phyloP scores from a whole-genome alignment of 306 rosid genomes.

The Pachyrhizus erosus region DNA sequence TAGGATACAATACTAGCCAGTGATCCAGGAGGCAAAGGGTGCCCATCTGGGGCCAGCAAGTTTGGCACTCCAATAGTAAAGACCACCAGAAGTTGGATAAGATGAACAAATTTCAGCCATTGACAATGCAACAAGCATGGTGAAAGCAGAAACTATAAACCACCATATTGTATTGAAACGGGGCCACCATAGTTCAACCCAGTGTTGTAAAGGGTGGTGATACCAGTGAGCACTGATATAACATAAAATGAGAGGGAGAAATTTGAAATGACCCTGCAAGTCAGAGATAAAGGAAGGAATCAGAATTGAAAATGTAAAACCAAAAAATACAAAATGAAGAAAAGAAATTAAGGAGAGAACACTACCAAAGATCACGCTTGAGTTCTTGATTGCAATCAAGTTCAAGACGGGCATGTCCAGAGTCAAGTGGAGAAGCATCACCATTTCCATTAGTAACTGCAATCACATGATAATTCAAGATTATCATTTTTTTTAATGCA shows the following conservation, averaged over 20 bases:
- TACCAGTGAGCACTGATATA: conserved; percentile 82
- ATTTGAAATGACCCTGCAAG: conserved; percentile 74
- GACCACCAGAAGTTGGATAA: conserved; percentile 94
- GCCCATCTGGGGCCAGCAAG: conserved; percentile 95
- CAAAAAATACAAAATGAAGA: neutral
- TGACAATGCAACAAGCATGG: conserved; percentile 85
- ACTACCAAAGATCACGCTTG: conserved; percentile 90
- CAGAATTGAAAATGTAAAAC: conserved; percentile 20
- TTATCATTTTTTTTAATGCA: conserved; percentile 8
- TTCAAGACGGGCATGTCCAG: conserved; percentile 86
- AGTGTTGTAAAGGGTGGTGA: conserved; percentile 83
- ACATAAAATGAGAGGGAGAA: conserved; percentile 88
- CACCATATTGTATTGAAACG: conserved; percentile 79
- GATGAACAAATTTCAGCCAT: conserved; percentile 98
- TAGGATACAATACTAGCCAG: conserved; percentile 76
- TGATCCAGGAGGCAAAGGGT: conserved; percentile 94
- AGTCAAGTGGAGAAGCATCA: conserved; percentile 56
- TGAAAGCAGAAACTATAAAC: conserved; percentile 71
- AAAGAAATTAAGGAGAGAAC: neutral
- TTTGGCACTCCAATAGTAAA: conserved; percentile 96
- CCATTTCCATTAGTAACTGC: conserved; percentile 42
- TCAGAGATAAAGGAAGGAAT: neutral
- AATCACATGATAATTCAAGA: too few relatives aligned
- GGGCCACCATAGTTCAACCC: conserved; percentile 87
- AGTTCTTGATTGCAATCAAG: conserved; percentile 97